These are phyloP conservation scores for Ceratobasidium sp. DNA, from an alignment of 1,284 basidiomycete genomes.

Conservation along the genomic window DNA sequence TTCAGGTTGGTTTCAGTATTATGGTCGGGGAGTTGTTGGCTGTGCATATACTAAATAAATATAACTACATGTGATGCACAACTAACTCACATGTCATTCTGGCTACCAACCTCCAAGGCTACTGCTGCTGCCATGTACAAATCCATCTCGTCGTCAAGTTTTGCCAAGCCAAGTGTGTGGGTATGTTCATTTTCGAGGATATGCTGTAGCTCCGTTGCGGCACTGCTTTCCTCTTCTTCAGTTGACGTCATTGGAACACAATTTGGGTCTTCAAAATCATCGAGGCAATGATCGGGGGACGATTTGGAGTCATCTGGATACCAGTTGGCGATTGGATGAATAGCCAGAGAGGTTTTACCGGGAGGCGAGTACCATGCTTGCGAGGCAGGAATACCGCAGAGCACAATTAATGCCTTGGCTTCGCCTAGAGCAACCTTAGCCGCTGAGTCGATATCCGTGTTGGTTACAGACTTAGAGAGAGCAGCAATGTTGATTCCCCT, in stretches of 20 bases:
- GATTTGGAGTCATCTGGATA: too few relatives aligned
- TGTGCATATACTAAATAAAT: too few relatives aligned
- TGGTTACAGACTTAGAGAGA: neutral
- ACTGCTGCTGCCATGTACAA: neutral
- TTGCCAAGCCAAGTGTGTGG: neutral
- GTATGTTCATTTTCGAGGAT: neutral
- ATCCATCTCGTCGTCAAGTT: neutral
- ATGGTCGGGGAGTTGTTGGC: too few relatives aligned
- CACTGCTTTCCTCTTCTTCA: too few relatives aligned
- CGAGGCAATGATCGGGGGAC: too few relatives aligned
- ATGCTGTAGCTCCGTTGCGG: neutral
- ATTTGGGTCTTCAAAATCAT: neutral
- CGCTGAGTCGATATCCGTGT: neutral
- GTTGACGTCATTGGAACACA: too few relatives aligned
- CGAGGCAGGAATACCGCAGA: neutral
- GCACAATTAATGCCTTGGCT: neutral
- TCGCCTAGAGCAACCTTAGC: neutral
- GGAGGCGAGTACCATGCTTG: neutral
- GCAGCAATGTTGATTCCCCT: neutral
- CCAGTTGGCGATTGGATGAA: neutral
- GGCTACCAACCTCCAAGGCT: neutral
- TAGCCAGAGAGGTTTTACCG: neutral
- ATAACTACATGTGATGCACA: too few relatives aligned
- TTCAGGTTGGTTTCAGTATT: too few relatives aligned
- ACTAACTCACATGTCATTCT: slow-evolving; percentile 1